Evolutionary conservation across 23 red algal species (phyloP), one percentile per base, ranked within the genome.

Genomic region (Gracilaria gracilis): DNA sequence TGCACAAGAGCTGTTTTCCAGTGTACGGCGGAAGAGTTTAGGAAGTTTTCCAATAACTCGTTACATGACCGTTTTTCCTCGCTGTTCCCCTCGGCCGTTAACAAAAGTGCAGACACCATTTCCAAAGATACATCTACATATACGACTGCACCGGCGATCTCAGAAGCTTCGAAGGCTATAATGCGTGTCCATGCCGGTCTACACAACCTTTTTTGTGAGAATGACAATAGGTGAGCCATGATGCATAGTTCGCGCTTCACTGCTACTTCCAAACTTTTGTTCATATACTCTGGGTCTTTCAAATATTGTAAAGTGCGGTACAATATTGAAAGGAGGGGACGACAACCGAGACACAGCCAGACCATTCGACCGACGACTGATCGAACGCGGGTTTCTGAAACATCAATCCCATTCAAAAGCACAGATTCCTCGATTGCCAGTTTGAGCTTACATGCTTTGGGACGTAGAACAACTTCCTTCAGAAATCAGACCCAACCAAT

Each of bases 101-200:
- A 7, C 21, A 66, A n/a, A n/a, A 66, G 21, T 9, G 9, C 9
- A 21, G 61, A 66, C 9, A 66, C n/a, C 21, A 9, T 29, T 15
- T 29, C 21, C 7, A 21, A 21, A 15, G 61, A 21, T 9, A 66
- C 21, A 66, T 66, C 61, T 66, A 47, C 34, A 47, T 20, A 82
- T 17, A 82, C 78, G 14, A 82, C 42, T 7, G 78, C 78, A 53
- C 78, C 78, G 7, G 78, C 78, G 9, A 13, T 32, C 32, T 82
- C 78, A 31, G 47, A 82, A 25, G 78, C 78, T 12, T 82, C 78
- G n/a, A 82, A 53, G 78, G 47, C 42, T n/a, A 82, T 82, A 31
- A 82, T 54, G 7, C 39, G 39, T 5, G 17, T 61, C 78, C 46
- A 82, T 9, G 9, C 11, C 14, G 8, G 44, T 58, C 78, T 7